Evolutionary conservation across 768 basidiomycete genomes (phyloP).

Genomic region (Zangia roseola): DNA sequence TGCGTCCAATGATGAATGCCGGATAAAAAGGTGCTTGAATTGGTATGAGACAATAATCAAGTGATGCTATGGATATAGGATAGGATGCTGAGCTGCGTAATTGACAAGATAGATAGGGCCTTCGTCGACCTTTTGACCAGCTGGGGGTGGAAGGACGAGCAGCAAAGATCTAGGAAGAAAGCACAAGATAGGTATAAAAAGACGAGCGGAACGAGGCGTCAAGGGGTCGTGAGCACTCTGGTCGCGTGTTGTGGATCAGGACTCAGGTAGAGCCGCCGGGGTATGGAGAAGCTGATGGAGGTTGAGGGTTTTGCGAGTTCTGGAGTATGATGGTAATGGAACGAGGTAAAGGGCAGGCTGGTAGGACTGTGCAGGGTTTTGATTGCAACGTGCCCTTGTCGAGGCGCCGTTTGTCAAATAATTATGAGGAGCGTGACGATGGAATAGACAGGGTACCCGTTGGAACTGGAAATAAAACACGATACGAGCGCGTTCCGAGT

Average conservation of each 20-base stretch:
- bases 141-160: conserved; percentile 35
- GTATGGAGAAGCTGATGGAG: conserved; percentile 31
- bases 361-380: conserved; percentile 53
- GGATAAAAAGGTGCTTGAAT: conserved; percentile 45
- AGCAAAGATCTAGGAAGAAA: conserved; percentile 39
- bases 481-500: conserved; percentile 19
- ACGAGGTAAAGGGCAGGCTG: conserved; percentile 62
- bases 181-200: conserved; percentile 59
- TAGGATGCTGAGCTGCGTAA: conserved; percentile 40
- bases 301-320: conserved; percentile 37
- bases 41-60: conserved; percentile 50
- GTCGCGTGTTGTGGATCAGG: conserved; percentile 39
- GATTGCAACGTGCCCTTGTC: conserved; percentile 77
- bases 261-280: conserved; percentile 27
- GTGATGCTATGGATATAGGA: conserved; percentile 42
- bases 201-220: conserved; percentile 42
- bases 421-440: conserved; percentile 29
- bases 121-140: conserved; percentile 38
- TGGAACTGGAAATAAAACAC: conserved; percentile 21
- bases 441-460: conserved; percentile 15
- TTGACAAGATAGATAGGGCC: conserved; percentile 38
- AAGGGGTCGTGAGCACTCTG: conserved; percentile 55
- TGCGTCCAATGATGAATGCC: conserved; percentile 44
- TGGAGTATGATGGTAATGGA: conserved; percentile 38
- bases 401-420: conserved; percentile 51